phyloP scores from a whole-genome alignment of 192 early-diverging fungal species.

The Allomyces arbusculus region DNA sequence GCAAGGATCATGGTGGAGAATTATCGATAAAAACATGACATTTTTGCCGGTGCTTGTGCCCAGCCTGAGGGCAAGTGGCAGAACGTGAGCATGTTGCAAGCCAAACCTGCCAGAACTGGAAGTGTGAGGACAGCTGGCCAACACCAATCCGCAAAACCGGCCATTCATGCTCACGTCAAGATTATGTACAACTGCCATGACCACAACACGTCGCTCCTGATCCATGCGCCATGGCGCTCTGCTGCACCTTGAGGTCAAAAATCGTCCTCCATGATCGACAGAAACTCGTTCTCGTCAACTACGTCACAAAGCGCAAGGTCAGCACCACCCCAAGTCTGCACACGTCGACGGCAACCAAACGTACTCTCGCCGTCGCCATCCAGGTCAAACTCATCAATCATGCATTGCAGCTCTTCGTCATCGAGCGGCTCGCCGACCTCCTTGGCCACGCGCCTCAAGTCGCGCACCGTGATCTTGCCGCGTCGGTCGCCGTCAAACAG shows the following conservation, averaged over 20 bases:
- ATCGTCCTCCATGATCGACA: conserved; percentile 55
- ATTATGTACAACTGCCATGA: too few species aligned
- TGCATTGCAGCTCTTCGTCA: conserved; percentile 64
- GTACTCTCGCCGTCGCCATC: conserved; percentile 66
- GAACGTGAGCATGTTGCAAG: too few species aligned
- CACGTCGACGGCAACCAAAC: conserved; percentile 7
- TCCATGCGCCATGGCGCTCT: too few species aligned
- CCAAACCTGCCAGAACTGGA: too few species aligned
- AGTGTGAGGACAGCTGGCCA: too few species aligned
- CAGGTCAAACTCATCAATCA: conserved; percentile 80
- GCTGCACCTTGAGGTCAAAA: background rate
- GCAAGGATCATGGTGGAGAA: too few species aligned
- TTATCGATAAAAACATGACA: too few species aligned
- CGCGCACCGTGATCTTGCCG: conserved; percentile 42
- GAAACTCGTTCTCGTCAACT: conserved; percentile 70
- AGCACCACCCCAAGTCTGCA: background rate
- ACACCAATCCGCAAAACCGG: too few species aligned
- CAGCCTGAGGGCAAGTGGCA: too few species aligned
- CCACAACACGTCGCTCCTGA: too few species aligned
- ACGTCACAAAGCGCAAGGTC: conserved; percentile 3
- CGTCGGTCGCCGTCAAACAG: conserved; percentile 49
- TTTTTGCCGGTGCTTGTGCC: too few species aligned
- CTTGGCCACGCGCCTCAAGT: conserved; percentile 48
- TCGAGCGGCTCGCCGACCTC: conserved; percentile 63
- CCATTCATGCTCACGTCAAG: too few species aligned